Evolutionary conservation across 805 yeast species (phyloP).

Genomic region (Starmerella khaoyaiensis): DNA sequence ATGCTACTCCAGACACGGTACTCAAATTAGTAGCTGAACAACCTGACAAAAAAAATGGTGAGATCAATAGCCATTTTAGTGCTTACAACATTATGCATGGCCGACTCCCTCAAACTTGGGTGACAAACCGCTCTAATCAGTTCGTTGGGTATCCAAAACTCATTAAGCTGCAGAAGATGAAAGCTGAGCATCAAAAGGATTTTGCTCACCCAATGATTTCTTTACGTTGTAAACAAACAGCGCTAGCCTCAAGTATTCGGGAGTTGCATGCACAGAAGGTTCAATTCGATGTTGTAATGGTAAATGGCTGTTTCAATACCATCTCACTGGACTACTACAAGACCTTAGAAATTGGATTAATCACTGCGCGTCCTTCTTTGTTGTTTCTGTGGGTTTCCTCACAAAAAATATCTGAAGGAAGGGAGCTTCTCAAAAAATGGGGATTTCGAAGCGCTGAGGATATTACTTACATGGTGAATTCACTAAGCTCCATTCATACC

Average conservation of each 20-base stretch:
- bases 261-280: constrained; percentile 48
- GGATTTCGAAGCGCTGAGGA: constrained; percentile 84
- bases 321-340: constrained; percentile 35
- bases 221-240: too few relatives aligned
- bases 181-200: constrained; percentile 41
- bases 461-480: constrained; percentile 65
- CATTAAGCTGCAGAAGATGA: constrained; percentile 52
- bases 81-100: constrained; percentile 54
- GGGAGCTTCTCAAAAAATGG: constrained; percentile 37
- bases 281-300: constrained; percentile 81
- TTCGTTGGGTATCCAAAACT: constrained; percentile 80
- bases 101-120: constrained; percentile 45
- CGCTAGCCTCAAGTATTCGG: constrained; percentile 45
- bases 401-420: constrained; percentile 47
- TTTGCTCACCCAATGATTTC: constrained; percentile 52
- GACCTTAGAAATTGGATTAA: constrained; percentile 45
- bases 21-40: too few relatives aligned
- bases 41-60: too few relatives aligned
- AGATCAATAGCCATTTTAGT: too few relatives aligned
- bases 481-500: constrained; percentile 48
- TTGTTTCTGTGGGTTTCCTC: constrained; percentile 80
- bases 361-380: constrained; percentile 77
- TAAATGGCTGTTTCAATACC: constrained; percentile 60
- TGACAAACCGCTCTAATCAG: constrained; percentile 53
- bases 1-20: too few relatives aligned